A percentile compares a stretch with the other conserved stretches of the same genome.
These are phyloP conservation scores for Orychophragmus violaceus DNA, from an alignment of 345 rosid species.

Conservation along the genomic window DNA sequence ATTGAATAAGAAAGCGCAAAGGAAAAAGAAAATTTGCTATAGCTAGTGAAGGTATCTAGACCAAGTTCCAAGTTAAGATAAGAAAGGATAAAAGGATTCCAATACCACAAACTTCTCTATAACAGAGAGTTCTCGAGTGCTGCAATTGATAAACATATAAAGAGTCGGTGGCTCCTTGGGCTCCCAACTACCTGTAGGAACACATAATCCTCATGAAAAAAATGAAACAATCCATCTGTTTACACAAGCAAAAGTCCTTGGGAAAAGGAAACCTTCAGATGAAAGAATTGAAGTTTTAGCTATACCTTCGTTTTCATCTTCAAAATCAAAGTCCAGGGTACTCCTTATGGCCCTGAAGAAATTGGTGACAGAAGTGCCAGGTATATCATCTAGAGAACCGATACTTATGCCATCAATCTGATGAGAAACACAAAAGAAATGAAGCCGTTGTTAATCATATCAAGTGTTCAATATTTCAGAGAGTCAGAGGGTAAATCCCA, in stretches of 20 bases:
- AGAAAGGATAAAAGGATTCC: conserved; percentile 12
- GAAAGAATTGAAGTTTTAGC: not conserved
- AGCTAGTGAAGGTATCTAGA: conserved; percentile 12
- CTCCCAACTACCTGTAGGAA: conserved; percentile 69
- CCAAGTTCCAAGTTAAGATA: conserved; percentile 12
- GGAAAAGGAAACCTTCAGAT: not conserved
- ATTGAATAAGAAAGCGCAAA: not conserved
- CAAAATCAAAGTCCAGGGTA: conserved; percentile 93
- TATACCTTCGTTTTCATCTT: conserved; percentile 85
- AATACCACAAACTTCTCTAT: conserved; percentile 94
- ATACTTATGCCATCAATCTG: conserved; percentile 79
- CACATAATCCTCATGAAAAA: not conserved
- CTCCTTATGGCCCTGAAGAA: conserved; percentile 85
- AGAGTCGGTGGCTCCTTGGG: conserved; percentile 73
- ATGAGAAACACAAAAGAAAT: conserved; percentile 27
- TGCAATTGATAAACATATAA: conserved; percentile 74
- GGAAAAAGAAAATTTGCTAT: not conserved
- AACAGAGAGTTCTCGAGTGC: conserved; percentile 76
- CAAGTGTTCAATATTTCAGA: not conserved
- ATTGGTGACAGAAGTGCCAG: conserved; percentile 51
- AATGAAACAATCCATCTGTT: not conserved
- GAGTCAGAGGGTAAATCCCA: not conserved
- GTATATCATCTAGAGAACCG: conserved; percentile 75
- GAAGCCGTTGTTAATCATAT: conserved; percentile 12
- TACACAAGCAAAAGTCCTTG: not conserved